Evolutionary conservation across 2,329 filamentous ascomycete species (phyloP), one percentile per base, ranked within the genome.

Genomic region (Orbilia blumenaviensis): DNA sequence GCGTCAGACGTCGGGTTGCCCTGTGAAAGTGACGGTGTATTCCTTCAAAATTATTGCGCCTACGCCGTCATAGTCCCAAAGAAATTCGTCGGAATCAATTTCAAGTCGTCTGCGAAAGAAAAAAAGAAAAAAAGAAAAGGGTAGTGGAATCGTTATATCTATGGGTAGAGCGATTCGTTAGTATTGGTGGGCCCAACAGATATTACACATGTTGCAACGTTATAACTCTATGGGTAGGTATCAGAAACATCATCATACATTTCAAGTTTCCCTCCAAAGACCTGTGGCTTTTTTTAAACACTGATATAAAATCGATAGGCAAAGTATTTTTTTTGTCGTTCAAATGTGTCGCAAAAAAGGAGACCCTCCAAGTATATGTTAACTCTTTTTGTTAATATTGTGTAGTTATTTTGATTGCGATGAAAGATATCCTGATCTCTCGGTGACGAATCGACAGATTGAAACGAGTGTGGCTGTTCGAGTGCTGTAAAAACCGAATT

Each of bases 401-500:
- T 36, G 27, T 12, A 16, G 25, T 63, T 34, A 56, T 41, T 60
- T 64, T 64, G 23, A 41, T 29, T 64, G 58, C 25, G 63, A 41
- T 52, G 72, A 75, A 76, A 76, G 64, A 76, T 56, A 56, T 76
- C 72, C 72, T 52, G 72, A 76, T 76, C 56, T 66, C 64, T 44
- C 72, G 52, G 64, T 61, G 63, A 66, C 58, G 64, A 69, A 76
- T 76, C 42, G 52, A 69, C 23, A 50, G 71, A 63, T 60, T 52
- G 29, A 67, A 66, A 36, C 32, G 42, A 66, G 60, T 58, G 38
- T 72, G 32, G 52, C 41, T 38, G 64, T 54, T 54, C 25, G 52
- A 41, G 29, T 41, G 27, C 27, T 34, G 16, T 54, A 25, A 48
- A 34, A 54, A 7, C 36, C 34, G 41, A 63, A 72, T 48, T 58